Percentiles rank a stretch among this genome's conserved stretches.
Evolutionary conservation across 2,329 filamentous ascomycete genomes (phyloP).

Genomic region (Zasmidium cellare): DNA sequence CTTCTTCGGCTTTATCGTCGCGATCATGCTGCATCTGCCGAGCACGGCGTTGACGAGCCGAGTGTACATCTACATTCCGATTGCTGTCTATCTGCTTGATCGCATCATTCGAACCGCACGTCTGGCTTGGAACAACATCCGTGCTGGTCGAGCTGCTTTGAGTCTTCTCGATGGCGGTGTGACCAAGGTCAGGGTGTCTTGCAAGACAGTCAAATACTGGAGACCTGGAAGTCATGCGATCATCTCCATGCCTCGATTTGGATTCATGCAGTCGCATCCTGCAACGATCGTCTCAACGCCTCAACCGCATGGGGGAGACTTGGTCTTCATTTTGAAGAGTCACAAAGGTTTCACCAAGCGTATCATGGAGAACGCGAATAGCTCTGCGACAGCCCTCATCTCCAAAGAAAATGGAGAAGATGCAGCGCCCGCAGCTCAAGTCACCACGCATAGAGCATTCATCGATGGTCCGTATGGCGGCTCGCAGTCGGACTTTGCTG

Average conservation of each 20-base stretch:
- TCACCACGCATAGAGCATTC: conserved; percentile 19
- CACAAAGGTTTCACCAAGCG: conserved; percentile 31
- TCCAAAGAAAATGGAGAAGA: conserved; percentile 13
- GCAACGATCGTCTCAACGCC: conserved; percentile 31
- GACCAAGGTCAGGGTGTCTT: conserved; percentile 38
- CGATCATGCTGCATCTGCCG: conserved; percentile 37
- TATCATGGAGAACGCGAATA: conserved; percentile 25
- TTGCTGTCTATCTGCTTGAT: conserved; percentile 28
- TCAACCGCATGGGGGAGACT: conserved; percentile 24
- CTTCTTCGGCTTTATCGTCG: conserved; percentile 39
- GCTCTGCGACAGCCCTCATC: conserved; percentile 20
- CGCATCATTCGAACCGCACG: conserved; percentile 30
- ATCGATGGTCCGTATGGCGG: conserved; percentile 30
- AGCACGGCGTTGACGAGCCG: conserved; percentile 29
- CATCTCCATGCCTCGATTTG: conserved; percentile 29
- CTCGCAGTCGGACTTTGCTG: conserved; percentile 25
- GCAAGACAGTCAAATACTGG: conserved; percentile 38
- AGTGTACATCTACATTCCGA: conserved; percentile 32
- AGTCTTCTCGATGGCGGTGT: conserved; percentile 35
- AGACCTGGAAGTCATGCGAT: conserved; percentile 31
- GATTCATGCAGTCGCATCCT: conserved; percentile 29
- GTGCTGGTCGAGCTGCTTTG: conserved; percentile 28
- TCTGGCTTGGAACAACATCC: conserved; percentile 36
- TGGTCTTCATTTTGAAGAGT: conserved; percentile 32
- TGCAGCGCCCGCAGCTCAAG: conserved; percentile 15